Evolutionary conservation across 352 stramenopile genomes (phyloP), one percentile per base, ranked within the genome.

Genomic region (Aphanomyces euteiches): DNA sequence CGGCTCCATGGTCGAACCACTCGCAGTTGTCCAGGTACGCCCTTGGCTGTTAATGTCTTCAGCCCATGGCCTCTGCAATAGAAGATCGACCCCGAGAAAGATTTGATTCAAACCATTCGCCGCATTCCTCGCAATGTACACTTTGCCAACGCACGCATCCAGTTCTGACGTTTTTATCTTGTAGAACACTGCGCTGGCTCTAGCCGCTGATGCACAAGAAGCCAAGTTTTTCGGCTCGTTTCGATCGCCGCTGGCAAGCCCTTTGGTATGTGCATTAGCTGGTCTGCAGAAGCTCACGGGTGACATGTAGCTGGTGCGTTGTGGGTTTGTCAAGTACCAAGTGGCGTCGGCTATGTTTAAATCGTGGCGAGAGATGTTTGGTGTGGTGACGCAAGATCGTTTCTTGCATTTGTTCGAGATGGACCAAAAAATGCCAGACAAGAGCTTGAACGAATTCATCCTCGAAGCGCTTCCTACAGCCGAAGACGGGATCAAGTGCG

Each of bases 91-190:
- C 81, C 84, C 7, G 84, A 91, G 53, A 81, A 85, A 47, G 86
- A 94, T 75, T 73, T 92, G n/a, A 39, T 92, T 47, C 79, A 83
- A 61, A 91, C 83, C 47, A 80, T 92, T 39, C 80, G 84, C 54
- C 81, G 83, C 78, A 91, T 94, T 83, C 86, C 86, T 7, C 90
- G 90, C 70, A 94, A 91, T 72, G 86, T 90, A 80, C 68, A 79
- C 79, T 5, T 15, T 54, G 28, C 28, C 28, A 28, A 28, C 28
- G 28, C 28, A 28, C 28, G 28, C 28, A 68, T 61, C 37, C 7
- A 63, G 12, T n/a, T n/a, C 1, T 45, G 45, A 60, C 54, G 58
- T 47, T 69, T 17, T 4, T 36, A 13, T 47, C 19, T 6, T 45
- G 6, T 69, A 93, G 84, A 83, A 87, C 60, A 94, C 86, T 10